Percentiles rank a stretch among this genome's conserved stretches.
phyloP scores from a whole-genome alignment of 768 basidiomycete species.

The Russula ochroleuca region DNA sequence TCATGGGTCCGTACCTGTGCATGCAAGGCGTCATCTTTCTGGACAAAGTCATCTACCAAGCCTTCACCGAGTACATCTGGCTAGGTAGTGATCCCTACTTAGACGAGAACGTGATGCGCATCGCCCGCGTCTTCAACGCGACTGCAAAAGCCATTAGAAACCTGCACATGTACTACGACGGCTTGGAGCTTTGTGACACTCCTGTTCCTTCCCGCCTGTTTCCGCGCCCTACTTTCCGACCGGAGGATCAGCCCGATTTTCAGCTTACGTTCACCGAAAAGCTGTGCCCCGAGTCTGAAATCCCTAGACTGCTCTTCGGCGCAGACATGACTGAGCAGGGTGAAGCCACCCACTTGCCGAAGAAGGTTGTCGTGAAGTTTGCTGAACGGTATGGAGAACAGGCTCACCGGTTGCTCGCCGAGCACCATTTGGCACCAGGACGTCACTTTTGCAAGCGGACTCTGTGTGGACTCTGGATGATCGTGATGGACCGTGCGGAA shows the following conservation, averaged over 20 bases:
- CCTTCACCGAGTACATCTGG: neutral
- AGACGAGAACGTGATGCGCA: neutral
- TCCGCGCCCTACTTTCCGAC: neutral
- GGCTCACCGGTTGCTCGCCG: neutral
- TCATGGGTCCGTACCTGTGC: neutral
- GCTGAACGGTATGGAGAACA: neutral
- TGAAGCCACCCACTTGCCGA: neutral
- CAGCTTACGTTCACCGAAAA: neutral
- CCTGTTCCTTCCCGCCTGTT: neutral
- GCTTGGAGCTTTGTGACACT: neutral
- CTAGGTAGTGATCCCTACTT: neutral
- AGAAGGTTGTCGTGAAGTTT: neutral
- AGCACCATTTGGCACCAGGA: neutral
- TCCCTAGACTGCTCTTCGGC: neutral
- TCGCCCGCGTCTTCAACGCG: neutral
- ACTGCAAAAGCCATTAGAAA: neutral
- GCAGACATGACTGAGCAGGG: neutral
- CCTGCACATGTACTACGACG: neutral
- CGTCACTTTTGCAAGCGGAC: neutral
- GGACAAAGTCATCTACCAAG: neutral
- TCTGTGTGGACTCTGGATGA: neutral
- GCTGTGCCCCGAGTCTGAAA: neutral
- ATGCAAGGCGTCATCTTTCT: neutral
- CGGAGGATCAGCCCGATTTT: neutral
- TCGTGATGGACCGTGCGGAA: neutral